Conservation (phyloP, 805 yeast species). For the Kuraishia borneana region DNA sequence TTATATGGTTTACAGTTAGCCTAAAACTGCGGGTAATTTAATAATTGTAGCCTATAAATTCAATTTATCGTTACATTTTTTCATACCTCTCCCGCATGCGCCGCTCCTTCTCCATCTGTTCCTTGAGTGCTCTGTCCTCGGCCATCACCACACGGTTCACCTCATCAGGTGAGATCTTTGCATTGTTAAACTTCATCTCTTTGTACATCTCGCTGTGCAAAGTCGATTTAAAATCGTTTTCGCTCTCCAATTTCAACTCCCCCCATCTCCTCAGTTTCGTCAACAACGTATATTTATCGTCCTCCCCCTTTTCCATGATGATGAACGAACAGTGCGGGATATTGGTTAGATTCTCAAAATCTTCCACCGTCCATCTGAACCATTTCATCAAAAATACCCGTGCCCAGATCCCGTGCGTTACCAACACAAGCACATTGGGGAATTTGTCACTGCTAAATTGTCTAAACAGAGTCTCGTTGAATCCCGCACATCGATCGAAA, state of each 20-base stretch:
- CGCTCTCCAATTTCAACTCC: conserved; percentile 31
- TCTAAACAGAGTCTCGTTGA: conserved; percentile 77
- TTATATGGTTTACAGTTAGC: no score
- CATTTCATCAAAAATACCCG: conserved; percentile 89
- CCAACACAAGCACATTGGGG: conserved; percentile 74
- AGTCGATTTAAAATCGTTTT: conserved; percentile 9
- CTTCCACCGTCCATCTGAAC: conserved; percentile 89
- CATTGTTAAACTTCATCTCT: conserved; percentile 13
- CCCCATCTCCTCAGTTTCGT: conserved; percentile 68
- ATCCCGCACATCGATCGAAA: conserved; percentile 81
- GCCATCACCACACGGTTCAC: conserved; percentile 21
- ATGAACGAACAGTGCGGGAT: conserved; percentile 79
- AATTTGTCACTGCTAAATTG: conserved; percentile 62
- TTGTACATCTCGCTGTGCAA: conserved; percentile 13
- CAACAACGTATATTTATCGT: conserved; percentile 41
- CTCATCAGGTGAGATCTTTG: conserved; percentile 12
- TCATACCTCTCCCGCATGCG: conserved; percentile 29
- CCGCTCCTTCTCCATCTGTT: conserved; percentile 30
- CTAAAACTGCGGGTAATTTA: no score
- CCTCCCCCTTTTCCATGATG: conserved; percentile 53
- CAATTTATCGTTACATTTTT: no score
- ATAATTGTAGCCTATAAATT: no score
- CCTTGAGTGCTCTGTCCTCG: conserved; percentile 32
- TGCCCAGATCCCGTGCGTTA: conserved; percentile 92
- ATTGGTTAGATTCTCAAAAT: conserved; percentile 74